These are phyloP conservation scores for Chamaecrista fasciculata DNA, from an alignment of 306 rosid genomes.

Conservation along the genomic window DNA sequence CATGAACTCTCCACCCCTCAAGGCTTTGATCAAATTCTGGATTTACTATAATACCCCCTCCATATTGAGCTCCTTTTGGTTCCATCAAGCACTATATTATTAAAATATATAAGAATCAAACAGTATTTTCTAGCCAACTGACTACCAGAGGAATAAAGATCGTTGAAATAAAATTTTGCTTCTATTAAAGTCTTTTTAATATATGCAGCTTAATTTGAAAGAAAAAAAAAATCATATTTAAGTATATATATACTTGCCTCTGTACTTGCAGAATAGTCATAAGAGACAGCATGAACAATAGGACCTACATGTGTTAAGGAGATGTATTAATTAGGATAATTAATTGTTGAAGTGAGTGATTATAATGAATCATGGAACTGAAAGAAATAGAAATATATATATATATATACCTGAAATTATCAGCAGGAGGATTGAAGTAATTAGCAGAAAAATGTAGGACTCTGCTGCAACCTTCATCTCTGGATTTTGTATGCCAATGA, in stretches of 20 bases:
- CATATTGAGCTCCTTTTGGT: constrained; percentile 54
- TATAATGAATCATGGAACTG: too few species aligned
- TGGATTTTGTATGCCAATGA: background rate
- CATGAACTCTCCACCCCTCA: constrained; percentile 61
- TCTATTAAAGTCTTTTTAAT: too few species aligned
- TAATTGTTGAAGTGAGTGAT: background rate
- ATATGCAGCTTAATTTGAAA: too few species aligned
- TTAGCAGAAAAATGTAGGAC: constrained; percentile 31
- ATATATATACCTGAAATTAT: constrained; percentile 54
- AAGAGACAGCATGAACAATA: constrained; percentile 40
- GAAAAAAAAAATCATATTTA: too few species aligned
- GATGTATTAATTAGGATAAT: background rate
- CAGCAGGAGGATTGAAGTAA: constrained; percentile 35
- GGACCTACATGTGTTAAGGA: constrained; percentile 45
- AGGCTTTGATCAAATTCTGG: constrained; percentile 58
- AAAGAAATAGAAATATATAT: too few species aligned
- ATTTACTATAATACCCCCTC: constrained; percentile 80
- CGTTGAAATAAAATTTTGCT: too few species aligned
- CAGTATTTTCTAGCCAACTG: too few species aligned
- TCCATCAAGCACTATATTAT: constrained; percentile 71
- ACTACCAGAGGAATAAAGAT: too few species aligned
- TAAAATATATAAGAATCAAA: too few species aligned
- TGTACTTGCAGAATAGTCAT: constrained; percentile 59
- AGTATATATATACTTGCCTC: too few species aligned
- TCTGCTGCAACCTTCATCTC: constrained; percentile 42